These are phyloP conservation scores for Globisporangium canariense DNA, from an alignment of 352 stramenopile species.

Conservation along the genomic window DNA sequence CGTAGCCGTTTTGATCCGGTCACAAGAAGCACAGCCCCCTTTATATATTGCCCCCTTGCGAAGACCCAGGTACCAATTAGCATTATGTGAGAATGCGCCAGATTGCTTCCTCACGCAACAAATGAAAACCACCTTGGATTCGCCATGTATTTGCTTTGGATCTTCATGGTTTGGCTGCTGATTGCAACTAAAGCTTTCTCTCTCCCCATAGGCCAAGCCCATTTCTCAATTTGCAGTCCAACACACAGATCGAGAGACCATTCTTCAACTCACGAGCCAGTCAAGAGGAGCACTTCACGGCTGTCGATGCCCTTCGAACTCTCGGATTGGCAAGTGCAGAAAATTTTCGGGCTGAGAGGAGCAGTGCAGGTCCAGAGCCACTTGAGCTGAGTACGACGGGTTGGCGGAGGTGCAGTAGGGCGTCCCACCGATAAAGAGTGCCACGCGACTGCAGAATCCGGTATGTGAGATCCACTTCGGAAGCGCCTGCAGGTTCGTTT, in stretches of 20 bases:
- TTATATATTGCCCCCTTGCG: constrained; percentile 7
- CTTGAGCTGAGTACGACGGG: background rate
- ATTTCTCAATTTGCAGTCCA: background rate
- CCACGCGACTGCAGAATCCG: background rate
- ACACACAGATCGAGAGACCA: background rate
- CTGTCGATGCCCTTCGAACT: background rate
- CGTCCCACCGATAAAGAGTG: background rate
- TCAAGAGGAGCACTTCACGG: background rate
- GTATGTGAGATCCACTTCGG: background rate
- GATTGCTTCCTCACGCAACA: background rate
- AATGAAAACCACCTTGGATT: constrained; percentile 9
- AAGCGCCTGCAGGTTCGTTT: background rate
- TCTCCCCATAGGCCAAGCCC: background rate
- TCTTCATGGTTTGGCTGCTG: background rate
- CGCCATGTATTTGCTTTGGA: background rate
- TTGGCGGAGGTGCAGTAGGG: background rate
- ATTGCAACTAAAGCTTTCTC: background rate
- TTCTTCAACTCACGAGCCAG: background rate
- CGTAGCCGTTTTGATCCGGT: background rate
- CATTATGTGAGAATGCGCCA: constrained; percentile 1
- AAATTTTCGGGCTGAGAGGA: background rate
- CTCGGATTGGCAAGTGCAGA: background rate
- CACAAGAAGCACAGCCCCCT: background rate
- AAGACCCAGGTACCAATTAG: background rate
- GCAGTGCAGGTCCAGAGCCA: background rate